phyloP scores from a whole-genome alignment of 352 stramenopile species.

The Phytophthora palmivora region DNA sequence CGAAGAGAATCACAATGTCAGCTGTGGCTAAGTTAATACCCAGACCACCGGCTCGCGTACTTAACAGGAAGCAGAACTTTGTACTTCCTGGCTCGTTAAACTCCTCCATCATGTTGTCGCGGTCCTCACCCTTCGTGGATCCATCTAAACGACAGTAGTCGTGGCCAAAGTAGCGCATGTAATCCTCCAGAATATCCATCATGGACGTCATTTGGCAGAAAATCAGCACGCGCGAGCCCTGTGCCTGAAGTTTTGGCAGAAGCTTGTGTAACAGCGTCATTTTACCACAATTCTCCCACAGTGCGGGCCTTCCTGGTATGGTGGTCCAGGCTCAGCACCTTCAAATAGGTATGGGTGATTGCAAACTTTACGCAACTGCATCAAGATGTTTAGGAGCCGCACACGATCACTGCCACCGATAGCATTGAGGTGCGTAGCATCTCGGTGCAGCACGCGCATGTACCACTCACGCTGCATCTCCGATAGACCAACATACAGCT shows the following conservation, averaged over 20 bases:
- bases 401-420: constrained; percentile 96
- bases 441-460: constrained; percentile 96
- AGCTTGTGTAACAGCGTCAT: constrained; percentile 97
- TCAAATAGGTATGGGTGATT: constrained; percentile 99
- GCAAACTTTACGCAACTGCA: constrained; percentile 99
- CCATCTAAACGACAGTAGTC: constrained; percentile 89
- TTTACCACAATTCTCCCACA: constrained; percentile 99
- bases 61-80: constrained; percentile 98
- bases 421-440: constrained; percentile 97
- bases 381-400: constrained; percentile 97
- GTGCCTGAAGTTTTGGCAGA: constrained; percentile 84
- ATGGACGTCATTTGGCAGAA: constrained; percentile 99
- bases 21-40: constrained; percentile 99
- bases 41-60: constrained; percentile 95
- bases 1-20: constrained; percentile 99
- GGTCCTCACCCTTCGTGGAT: constrained; percentile 87
- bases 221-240: constrained; percentile 96
- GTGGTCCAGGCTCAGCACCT: constrained; percentile 96
- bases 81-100: constrained; percentile 97
- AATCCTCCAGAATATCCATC: constrained; percentile 99
- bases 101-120: constrained; percentile 95
- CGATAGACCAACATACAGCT: constrained; percentile 97
- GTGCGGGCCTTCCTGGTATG: constrained; percentile 96
- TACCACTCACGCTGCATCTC: constrained; percentile 99
- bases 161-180: constrained; percentile 92